A percentile compares a stretch with the other conserved stretches of the same genome.
Conservation (phyloP, 257 asterid species). For the Fraxinus cuspidata region DNA sequence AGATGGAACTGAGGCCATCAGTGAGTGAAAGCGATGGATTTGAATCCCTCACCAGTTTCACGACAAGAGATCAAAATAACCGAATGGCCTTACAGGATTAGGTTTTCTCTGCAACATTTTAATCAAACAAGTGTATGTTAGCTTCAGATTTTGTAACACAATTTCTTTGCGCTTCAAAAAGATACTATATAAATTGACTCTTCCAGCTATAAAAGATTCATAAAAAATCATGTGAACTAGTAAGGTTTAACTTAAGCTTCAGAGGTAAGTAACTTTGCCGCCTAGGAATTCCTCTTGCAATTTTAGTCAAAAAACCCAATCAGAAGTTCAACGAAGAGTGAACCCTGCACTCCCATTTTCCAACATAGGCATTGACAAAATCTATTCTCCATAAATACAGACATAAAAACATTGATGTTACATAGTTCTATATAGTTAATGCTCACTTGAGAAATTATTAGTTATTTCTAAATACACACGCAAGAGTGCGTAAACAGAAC, state of each 20-base stretch:
- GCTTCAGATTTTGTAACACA: conserved; percentile 14
- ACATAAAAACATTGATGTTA: too few relatives aligned
- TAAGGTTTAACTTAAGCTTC: neutral
- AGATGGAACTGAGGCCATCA: conserved; percentile 38
- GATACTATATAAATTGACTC: neutral
- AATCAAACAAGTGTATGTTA: neutral
- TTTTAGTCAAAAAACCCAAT: too few relatives aligned
- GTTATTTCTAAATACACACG: too few relatives aligned
- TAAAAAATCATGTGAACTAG: too few relatives aligned
- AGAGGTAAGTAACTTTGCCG: neutral
- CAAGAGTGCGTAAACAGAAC: too few relatives aligned
- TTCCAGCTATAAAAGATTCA: neutral
- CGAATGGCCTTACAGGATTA: conserved; percentile 16
- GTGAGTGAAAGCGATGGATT: conserved; percentile 46
- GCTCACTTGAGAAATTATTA: too few relatives aligned
- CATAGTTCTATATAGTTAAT: too few relatives aligned
- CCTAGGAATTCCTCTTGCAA: too few relatives aligned
- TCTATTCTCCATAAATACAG: too few relatives aligned
- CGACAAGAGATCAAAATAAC: conserved; percentile 42
- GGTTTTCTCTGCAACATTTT: neutral
- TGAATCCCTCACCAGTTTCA: conserved; percentile 51
- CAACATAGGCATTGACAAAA: too few relatives aligned
- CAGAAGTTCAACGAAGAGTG: too few relatives aligned
- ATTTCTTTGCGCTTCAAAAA: conserved; percentile 8
- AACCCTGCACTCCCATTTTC: too few relatives aligned